Conservation (phyloP, 768 basidiomycete species). For the Lactifluus pinguis region DNA sequence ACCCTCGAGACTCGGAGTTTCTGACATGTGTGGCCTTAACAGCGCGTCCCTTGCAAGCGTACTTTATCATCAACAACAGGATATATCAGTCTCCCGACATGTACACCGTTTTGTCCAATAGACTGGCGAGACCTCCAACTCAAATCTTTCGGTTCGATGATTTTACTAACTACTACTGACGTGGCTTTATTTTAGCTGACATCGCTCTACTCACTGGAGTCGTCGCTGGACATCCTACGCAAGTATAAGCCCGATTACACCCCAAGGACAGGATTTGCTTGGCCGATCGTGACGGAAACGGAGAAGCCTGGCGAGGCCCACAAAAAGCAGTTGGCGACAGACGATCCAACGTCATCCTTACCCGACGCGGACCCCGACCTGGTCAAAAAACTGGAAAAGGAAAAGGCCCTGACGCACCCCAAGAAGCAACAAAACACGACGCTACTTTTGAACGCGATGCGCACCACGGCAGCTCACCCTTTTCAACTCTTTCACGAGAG, state of each 20-base stretch:
- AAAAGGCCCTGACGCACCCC: constrained; percentile 5
- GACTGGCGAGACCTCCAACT: constrained; percentile 44
- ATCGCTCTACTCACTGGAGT: constrained; percentile 60
- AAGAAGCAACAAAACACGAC: constrained; percentile 60
- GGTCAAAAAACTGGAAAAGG: constrained; percentile 10
- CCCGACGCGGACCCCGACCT: constrained; percentile 12
- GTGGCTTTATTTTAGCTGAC: constrained; percentile 35
- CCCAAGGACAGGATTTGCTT: constrained; percentile 73
- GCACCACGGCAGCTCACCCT: constrained; percentile 64
- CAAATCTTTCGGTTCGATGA: not conserved
- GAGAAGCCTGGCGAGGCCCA: constrained; percentile 29
- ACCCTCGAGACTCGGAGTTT: not conserved
- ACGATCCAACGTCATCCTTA: constrained; percentile 3
- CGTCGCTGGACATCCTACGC: constrained; percentile 66
- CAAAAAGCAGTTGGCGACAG: constrained; percentile 31
- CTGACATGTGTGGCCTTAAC: not conserved
- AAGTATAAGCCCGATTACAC: constrained; percentile 73
- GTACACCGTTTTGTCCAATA: constrained; percentile 76
- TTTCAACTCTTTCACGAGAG: constrained; percentile 35
- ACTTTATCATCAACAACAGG: constrained; percentile 82
- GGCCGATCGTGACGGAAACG: constrained; percentile 71
- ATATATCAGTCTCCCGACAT: constrained; percentile 85
- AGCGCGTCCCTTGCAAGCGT: constrained; percentile 69
- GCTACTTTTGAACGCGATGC: constrained; percentile 71
- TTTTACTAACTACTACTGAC: not conserved